Conservation (phyloP, 2,329 filamentous ascomycete genomes). For the Epichloe aotearoae region DNA sequence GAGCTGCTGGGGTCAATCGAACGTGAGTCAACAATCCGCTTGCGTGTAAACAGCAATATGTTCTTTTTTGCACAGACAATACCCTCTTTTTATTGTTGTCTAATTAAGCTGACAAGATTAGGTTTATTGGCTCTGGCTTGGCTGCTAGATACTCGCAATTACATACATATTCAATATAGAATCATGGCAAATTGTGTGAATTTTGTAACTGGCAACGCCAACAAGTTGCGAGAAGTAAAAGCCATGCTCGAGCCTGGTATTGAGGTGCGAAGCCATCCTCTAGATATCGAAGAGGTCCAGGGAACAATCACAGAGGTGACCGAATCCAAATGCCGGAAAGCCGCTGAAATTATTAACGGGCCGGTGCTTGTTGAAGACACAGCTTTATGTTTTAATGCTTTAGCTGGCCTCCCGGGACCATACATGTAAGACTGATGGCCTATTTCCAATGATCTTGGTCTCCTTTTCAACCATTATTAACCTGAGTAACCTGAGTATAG, state of each 20-base stretch:
- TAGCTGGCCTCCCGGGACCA: slow-evolving; percentile 82
- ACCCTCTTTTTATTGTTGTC: not conserved
- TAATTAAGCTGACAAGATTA: not conserved
- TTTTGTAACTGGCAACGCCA: slow-evolving; percentile 94
- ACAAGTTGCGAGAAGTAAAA: slow-evolving; percentile 83
- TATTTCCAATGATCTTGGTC: not conserved
- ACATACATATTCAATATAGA: not conserved
- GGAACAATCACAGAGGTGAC: slow-evolving; percentile 88
- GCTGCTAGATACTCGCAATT: not conserved
- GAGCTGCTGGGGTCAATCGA: not conserved
- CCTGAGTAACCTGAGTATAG: slow-evolving; percentile 28
- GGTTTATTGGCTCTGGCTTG: not conserved
- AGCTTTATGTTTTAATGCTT: slow-evolving; percentile 80
- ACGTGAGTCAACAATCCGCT: not conserved
- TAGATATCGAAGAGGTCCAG: slow-evolving; percentile 84
- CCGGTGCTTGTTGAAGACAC: slow-evolving; percentile 95
- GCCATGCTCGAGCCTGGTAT: slow-evolving; percentile 69
- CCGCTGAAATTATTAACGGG: slow-evolving; percentile 65
- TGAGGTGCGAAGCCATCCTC: slow-evolving; percentile 55
- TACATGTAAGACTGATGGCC: slow-evolving; percentile 59
- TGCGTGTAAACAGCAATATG: not conserved
- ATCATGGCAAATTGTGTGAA: slow-evolving; percentile 46
- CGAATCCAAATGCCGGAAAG: slow-evolving; percentile 69
- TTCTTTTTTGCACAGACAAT: not conserved
- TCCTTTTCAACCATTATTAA: slow-evolving; percentile 10